A percentile compares a stretch with the other conserved stretches of the same genome.
These are phyloP conservation scores for Capronia epimyces DNA, from an alignment of 2,329 filamentous ascomycete genomes.

Conservation along the genomic window DNA sequence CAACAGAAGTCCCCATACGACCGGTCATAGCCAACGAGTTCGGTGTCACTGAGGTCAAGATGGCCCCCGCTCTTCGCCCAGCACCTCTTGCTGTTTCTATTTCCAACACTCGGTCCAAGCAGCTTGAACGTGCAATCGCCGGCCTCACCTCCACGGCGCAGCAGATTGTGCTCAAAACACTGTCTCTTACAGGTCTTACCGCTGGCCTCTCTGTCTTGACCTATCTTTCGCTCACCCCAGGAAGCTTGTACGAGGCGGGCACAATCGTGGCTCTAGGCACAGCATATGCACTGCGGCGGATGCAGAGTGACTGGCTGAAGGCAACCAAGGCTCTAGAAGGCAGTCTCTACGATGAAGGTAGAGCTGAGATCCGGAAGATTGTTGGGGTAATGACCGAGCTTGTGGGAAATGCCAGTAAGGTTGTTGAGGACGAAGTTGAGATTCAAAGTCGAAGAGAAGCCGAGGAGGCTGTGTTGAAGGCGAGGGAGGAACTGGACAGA, in stretches of 20 bases:
- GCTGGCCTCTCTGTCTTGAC: conserved; percentile 54
- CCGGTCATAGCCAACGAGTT: conserved; percentile 27
- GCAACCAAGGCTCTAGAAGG: conserved; percentile 50
- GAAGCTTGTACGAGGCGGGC: conserved; percentile 53
- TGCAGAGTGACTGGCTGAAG: conserved; percentile 56
- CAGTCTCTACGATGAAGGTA: conserved; percentile 53
- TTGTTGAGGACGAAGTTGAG: conserved; percentile 34
- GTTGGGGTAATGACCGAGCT: conserved; percentile 47
- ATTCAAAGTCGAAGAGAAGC: conserved; percentile 36
- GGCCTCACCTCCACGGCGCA: conserved; percentile 68
- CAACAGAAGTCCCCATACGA: conserved; percentile 13
- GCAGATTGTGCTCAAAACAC: conserved; percentile 66
- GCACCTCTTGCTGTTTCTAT: conserved; percentile 71
- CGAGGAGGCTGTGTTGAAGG: conserved; percentile 43
- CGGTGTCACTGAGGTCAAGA: conserved; percentile 19
- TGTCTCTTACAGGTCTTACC: conserved; percentile 56
- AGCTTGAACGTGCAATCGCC: conserved; percentile 62
- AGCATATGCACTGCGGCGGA: conserved; percentile 51
- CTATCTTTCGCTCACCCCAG: conserved; percentile 49
- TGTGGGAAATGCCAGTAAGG: conserved; percentile 42
- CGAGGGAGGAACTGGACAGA: conserved; percentile 41
- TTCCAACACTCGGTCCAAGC: conserved; percentile 60
- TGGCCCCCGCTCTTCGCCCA: conserved; percentile 23
- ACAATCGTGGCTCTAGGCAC: conserved; percentile 56
- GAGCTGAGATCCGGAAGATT: conserved; percentile 50